A percentile compares a stretch with the other conserved stretches of the same genome.
Evolutionary conservation across 2,329 filamentous ascomycete genomes (phyloP).

Genomic region (Aspergillus sp.): DNA sequence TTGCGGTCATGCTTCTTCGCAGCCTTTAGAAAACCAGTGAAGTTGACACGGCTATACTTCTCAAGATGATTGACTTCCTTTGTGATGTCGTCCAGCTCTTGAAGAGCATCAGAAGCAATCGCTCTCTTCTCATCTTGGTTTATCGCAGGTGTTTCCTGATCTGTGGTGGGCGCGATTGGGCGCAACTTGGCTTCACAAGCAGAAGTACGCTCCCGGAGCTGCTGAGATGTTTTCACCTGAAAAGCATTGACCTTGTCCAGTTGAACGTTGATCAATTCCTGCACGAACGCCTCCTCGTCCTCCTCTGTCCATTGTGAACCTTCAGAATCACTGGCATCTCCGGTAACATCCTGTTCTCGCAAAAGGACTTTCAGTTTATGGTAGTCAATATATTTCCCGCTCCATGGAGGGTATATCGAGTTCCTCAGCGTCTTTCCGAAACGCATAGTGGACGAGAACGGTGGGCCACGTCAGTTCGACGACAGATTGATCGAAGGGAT

Average conservation of each 20-base stretch:
- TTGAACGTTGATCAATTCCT: slow-evolving; percentile 90
- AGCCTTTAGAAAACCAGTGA: slow-evolving; percentile 95
- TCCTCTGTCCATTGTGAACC: slow-evolving; percentile 75
- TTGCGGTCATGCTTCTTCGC: slow-evolving; percentile 98
- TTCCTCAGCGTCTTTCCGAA: slow-evolving; percentile 84
- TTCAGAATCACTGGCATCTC: slow-evolving; percentile 45
- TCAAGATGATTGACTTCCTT: slow-evolving; percentile 89
- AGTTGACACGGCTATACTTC: slow-evolving; percentile 93
- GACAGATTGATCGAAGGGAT: slow-evolving; percentile 4
- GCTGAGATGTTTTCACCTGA: slow-evolving; percentile 73
- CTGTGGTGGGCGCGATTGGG: slow-evolving; percentile 41
- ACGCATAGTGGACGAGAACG: slow-evolving; percentile 56
- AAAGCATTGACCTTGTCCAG: slow-evolving; percentile 91
- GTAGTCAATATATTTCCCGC: slow-evolving; percentile 92
- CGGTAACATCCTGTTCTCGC: slow-evolving; percentile 61
- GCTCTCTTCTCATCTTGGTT: slow-evolving; percentile 39
- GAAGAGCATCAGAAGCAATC: slow-evolving; percentile 63
- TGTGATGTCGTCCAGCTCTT: slow-evolving; percentile 78
- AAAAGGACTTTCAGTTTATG: slow-evolving; percentile 83
- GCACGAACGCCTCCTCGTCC: slow-evolving; percentile 88
- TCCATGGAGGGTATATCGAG: slow-evolving; percentile 80
- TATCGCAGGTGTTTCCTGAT: slow-evolving; percentile 25
- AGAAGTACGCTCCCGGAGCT: slow-evolving; percentile 73
- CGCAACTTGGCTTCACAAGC: slow-evolving; percentile 61
- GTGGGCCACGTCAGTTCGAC: neutral